Conservation (phyloP, 768 basidiomycete species). For the Suillus clintonianus region DNA sequence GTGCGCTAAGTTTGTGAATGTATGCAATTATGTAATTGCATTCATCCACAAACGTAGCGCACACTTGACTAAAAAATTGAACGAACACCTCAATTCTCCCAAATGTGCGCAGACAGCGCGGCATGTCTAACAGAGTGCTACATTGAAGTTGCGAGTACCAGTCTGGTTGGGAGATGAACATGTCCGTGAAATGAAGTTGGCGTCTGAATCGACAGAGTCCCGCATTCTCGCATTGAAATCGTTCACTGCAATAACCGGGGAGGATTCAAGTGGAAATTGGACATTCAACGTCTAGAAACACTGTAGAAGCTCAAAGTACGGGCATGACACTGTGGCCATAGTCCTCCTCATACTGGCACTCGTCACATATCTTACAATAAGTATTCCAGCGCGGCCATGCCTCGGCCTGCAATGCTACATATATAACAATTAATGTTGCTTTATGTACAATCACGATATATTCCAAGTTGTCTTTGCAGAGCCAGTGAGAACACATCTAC, state of each 20-base stretch:
- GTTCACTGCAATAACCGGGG: background rate
- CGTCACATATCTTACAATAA: too few relatives aligned
- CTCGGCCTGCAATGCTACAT: background rate
- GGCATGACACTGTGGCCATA: background rate
- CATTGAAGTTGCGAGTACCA: background rate
- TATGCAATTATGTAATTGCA: too few relatives aligned
- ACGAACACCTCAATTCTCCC: too few relatives aligned
- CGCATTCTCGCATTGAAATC: background rate
- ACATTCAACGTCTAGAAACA: background rate
- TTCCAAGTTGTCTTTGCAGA: background rate
- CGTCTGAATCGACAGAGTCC: background rate
- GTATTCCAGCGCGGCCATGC: too few relatives aligned
- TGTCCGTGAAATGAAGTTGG: background rate
- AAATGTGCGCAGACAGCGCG: background rate
- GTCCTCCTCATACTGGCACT: too few relatives aligned
- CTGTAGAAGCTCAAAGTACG: background rate
- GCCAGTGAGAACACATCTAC: background rate
- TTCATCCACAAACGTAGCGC: too few relatives aligned
- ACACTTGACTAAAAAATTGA: too few relatives aligned
- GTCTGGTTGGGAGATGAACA: background rate
- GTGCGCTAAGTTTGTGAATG: background rate
- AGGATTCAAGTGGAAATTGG: background rate
- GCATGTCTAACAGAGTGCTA: background rate
- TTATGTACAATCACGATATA: background rate
- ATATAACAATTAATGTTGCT: background rate